Percentiles rank a stretch among this genome's conserved stretches.
Conservation (phyloP, 495 filamentous ascomycete species). For the Staphylotrichum longicolle region DNA sequence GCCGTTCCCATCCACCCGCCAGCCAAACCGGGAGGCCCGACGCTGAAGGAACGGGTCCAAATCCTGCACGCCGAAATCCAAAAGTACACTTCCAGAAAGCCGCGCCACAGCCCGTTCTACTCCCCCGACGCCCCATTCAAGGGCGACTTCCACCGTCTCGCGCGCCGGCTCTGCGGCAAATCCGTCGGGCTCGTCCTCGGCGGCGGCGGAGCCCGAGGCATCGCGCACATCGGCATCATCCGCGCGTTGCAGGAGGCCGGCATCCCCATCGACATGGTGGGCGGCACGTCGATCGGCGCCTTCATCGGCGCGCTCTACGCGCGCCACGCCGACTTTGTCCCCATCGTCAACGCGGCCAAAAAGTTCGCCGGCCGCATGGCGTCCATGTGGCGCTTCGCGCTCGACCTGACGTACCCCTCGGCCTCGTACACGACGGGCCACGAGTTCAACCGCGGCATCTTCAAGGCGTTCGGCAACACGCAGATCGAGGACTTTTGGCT, state of each 20-base stretch:
- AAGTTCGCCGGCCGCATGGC: conserved; percentile 97
- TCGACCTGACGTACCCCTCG: conserved; percentile 93
- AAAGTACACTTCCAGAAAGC: conserved; percentile 87
- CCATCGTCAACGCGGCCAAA: conserved; percentile 94
- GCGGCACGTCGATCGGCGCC: conserved; percentile 95
- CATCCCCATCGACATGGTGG: conserved; percentile 93
- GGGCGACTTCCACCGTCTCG: conserved; percentile 92
- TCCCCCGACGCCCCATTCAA: conserved; percentile 90
- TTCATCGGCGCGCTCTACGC: conserved; percentile 96
- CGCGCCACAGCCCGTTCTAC: conserved; percentile 84
- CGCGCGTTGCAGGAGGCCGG: conserved; percentile 93
- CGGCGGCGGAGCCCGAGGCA: conserved; percentile 87
- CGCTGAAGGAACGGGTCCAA: conserved; percentile 88
- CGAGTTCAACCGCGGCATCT: conserved; percentile 98
- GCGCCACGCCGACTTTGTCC: conserved; percentile 92
- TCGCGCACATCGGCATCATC: conserved; percentile 90
- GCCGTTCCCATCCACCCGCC: conserved; percentile 74
- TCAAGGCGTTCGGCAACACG: conserved; percentile 93
- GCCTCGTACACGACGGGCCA: conserved; percentile 96
- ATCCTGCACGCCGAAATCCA: conserved; percentile 95
- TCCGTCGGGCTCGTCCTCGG: conserved; percentile 93
- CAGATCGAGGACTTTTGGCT: conserved; percentile 99
- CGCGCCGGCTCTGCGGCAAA: conserved; percentile 86
- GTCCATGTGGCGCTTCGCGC: conserved; percentile 93
- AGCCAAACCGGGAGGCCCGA: conserved; percentile 74